A percentile compares a stretch with the other conserved stretches of the same genome.
Conservation (phyloP, 169 alveolate genomes). For the Amoebophrya sp. region DNA sequence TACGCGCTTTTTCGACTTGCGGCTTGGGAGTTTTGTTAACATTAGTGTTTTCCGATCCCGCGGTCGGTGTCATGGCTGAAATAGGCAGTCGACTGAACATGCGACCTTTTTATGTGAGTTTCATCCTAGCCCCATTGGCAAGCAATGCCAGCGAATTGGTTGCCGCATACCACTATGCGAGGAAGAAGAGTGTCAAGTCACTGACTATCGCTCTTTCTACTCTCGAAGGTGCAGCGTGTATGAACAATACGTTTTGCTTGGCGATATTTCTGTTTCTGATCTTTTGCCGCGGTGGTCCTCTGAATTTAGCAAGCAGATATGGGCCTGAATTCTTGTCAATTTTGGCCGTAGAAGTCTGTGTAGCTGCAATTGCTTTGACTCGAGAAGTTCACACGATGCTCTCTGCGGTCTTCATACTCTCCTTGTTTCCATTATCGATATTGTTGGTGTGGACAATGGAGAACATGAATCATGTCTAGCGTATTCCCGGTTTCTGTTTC, state of each 20-base stretch:
- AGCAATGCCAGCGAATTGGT: slow-evolving; percentile 27
- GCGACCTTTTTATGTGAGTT: slow-evolving; percentile 16
- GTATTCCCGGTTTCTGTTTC: no score
- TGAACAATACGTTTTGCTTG: slow-evolving; percentile 35
- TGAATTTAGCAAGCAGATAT: no score
- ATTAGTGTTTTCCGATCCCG: no score
- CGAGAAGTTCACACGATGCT: background rate
- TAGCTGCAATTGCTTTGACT: no score
- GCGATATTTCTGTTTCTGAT: background rate
- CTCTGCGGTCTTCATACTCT: background rate
- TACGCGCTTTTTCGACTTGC: no score
- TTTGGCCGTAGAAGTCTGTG: no score
- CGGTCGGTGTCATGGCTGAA: background rate
- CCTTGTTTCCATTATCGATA: slow-evolving; percentile 15
- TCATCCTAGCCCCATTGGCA: slow-evolving; percentile 22
- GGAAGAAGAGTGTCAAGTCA: slow-evolving; percentile 25
- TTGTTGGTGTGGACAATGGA: background rate
- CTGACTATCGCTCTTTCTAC: slow-evolving; percentile 28
- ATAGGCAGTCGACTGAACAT: background rate
- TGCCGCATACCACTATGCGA: slow-evolving; percentile 34
- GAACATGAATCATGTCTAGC: no score
- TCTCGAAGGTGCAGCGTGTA: slow-evolving; percentile 34
- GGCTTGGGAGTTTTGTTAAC: no score
- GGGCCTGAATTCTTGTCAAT: no score
- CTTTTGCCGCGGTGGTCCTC: no score